Base-by-base conservation (phyloP, 2,329 filamentous ascomycete genomes). In the Stachybotrys chartarum region DNA sequence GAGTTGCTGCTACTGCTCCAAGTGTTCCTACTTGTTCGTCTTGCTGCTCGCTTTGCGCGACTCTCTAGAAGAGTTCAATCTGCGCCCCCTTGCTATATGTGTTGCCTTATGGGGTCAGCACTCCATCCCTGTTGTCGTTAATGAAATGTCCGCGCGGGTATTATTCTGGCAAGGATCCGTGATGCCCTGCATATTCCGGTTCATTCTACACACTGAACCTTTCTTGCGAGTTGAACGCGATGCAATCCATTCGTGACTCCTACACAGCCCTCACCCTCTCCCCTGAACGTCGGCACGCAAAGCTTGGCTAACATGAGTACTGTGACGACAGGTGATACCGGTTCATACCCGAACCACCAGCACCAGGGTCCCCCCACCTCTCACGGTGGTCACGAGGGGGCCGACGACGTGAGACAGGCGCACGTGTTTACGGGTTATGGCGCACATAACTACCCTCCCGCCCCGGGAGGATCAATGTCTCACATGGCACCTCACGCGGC, bases 401-500 rank as follows among this genome's bases (percentile, higher is more conserved):
- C 66, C 58, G 81, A 84, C 59, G 88, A 92, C 66, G 79, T 88
- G 58, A 87, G 90, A 62, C 86, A 86, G 55, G 76, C 83, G 47
- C 89, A 94, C 58, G 85, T 87, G 61, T 95, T 94, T 72, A 78
- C 82, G 51, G 82, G 82, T 42, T 91, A 91, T 65, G 79, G 74
- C 54, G 72, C 79, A 32, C 90, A 89, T 66, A 77, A 76, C 54
- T 79, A 82, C 65, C 73, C 84, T 50, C 75, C 77, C 58, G 55
- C 59, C 57, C 74, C 80, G 57, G 78, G 77, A 53, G 79, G 78
- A 54, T 79, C 85, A 18, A 87, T 93, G 77, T 83, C 88, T 51
- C 77, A 83, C 52, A 80, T 89, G 68, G 67, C 67, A 57, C 68
- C 71, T 58, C 69, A 70, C 61, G 64, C 68, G 58, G 35, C 35